Evolutionary conservation across 2,329 filamentous ascomycete species (phyloP).

Genomic region (Aspergillus melleus): DNA sequence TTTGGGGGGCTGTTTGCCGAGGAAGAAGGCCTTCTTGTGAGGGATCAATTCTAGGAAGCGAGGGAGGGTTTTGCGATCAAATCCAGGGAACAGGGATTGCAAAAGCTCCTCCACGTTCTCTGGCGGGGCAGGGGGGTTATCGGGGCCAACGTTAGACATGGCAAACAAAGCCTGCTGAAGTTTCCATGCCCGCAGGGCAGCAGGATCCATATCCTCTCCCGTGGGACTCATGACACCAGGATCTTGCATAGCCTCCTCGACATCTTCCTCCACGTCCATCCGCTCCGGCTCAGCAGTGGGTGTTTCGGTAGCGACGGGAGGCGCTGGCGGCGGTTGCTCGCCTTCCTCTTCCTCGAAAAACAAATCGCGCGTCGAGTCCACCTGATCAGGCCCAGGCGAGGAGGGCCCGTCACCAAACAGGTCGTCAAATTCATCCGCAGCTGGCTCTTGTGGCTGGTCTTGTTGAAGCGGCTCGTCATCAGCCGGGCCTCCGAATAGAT

Average conservation of each 20-base stretch:
- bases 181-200: slow-evolving; percentile 44
- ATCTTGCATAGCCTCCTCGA: slow-evolving; percentile 26
- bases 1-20: slow-evolving; percentile 75
- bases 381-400: slow-evolving; percentile 33
- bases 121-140: slow-evolving; percentile 65
- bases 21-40: slow-evolving; percentile 73
- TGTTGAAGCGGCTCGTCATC: slow-evolving; percentile 19
- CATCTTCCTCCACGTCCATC: slow-evolving; percentile 28
- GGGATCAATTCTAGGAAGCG: slow-evolving; percentile 82
- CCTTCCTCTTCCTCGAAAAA: slow-evolving; percentile 30
- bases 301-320: not conserved
- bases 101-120: slow-evolving; percentile 75
- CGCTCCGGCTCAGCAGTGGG: slow-evolving; percentile 15
- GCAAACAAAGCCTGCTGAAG: slow-evolving; percentile 49
- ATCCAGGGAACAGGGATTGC: slow-evolving; percentile 77
- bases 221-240: slow-evolving; percentile 28
- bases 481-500: slow-evolving; percentile 32
- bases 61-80: slow-evolving; percentile 71
- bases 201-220: slow-evolving; percentile 44
- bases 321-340: slow-evolving; percentile 10
- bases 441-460: not conserved
- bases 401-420: slow-evolving; percentile 48
- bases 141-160: slow-evolving; percentile 51
- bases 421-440: slow-evolving; percentile 47
- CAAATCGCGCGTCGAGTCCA: slow-evolving; percentile 32